These are phyloP conservation scores for Onygenales sp. DNA, from an alignment of 2,329 filamentous ascomycete genomes.

Conservation along the genomic window DNA sequence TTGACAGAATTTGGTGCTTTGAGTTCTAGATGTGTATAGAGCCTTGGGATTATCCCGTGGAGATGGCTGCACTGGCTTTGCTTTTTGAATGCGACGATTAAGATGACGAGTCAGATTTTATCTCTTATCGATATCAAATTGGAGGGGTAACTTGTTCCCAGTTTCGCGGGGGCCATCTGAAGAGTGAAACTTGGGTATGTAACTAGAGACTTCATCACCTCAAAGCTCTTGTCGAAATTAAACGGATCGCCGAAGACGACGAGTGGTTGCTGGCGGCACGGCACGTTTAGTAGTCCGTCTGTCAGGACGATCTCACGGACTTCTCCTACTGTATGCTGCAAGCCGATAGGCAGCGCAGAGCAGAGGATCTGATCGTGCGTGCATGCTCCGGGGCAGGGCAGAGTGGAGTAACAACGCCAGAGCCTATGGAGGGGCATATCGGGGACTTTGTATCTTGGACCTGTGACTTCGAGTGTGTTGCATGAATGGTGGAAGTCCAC, in stretches of 20 bases:
- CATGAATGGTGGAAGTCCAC: background rate
- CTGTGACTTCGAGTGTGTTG: background rate
- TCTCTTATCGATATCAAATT: background rate
- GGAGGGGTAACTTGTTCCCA: background rate
- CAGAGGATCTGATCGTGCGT: background rate
- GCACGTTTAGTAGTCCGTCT: background rate
- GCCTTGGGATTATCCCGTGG: too few relatives aligned
- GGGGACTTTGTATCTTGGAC: background rate
- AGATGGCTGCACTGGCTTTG: background rate
- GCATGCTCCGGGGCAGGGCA: background rate
- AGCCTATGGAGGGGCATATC: background rate
- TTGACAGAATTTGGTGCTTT: too few relatives aligned
- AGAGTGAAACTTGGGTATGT: background rate
- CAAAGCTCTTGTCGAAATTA: background rate
- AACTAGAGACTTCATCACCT: background rate
- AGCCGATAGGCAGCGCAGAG: background rate
- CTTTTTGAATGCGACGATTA: background rate
- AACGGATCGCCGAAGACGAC: background rate
- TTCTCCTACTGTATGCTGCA: background rate
- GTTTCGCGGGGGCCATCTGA: background rate
- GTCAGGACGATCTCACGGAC: background rate
- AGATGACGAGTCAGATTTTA: background rate
- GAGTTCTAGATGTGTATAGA: background rate
- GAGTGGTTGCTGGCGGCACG: background rate
- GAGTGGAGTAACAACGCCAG: background rate